Conservation (phyloP, 305 asterid genomes). For the Fraxinus greggii region DNA sequence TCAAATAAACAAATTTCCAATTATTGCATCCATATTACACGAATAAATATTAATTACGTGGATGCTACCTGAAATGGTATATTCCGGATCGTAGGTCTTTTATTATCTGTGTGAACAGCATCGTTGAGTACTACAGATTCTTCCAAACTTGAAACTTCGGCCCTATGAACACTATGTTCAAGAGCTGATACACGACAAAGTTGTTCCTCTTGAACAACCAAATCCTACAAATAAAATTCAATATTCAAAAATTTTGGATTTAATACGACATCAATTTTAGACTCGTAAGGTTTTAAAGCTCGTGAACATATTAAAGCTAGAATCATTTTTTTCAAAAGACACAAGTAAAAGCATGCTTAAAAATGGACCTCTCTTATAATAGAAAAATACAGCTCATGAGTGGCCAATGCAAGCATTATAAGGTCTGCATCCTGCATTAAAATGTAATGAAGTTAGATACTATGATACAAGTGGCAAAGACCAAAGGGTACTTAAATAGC, state of each 20-base stretch:
- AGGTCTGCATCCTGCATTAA: slow-evolving; percentile 57
- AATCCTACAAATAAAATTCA: slow-evolving; percentile 14
- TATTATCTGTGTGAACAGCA: not conserved
- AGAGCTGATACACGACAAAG: not conserved
- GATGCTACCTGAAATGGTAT: slow-evolving; percentile 30
- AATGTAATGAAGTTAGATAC: not conserved
- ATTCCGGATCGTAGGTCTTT: not conserved
- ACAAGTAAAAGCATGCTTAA: not conserved
- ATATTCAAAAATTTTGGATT: not conserved
- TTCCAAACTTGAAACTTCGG: not conserved
- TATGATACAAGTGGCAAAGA: not conserved
- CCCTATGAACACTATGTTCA: not conserved
- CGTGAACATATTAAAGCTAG: not conserved
- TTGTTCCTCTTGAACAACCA: slow-evolving; percentile 2
- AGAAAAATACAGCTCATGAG: slow-evolving; percentile 57
- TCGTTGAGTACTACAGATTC: slow-evolving; percentile 4
- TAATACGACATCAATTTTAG: not conserved
- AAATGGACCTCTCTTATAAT: slow-evolving; percentile 58
- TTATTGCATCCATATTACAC: not conserved
- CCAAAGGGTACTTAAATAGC: not conserved
- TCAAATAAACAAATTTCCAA: not conserved
- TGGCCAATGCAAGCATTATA: slow-evolving; percentile 58
- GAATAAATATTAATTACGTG: not conserved
- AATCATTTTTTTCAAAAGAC: not conserved
- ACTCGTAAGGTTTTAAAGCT: not conserved